These are phyloP conservation scores for Cinnamomum micranthum DNA, from an alignment of 164 flowering plant species.

Conservation along the genomic window DNA sequence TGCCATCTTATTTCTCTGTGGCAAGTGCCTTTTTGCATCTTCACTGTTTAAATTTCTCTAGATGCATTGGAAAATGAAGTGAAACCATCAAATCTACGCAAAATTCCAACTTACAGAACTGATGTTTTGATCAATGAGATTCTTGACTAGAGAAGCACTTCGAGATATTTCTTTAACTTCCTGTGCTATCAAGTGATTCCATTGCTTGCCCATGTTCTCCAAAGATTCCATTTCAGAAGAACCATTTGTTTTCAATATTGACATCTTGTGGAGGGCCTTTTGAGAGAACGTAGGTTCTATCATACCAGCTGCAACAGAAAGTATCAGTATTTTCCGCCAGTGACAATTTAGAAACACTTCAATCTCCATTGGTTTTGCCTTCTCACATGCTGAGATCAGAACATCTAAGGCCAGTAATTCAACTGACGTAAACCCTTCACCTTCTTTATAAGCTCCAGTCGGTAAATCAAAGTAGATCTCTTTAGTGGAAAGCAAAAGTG, in stretches of 20 bases:
- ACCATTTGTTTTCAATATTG: slow-evolving; percentile 18
- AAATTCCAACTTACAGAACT: slow-evolving; percentile 44
- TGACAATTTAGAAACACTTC: slow-evolving; percentile 64
- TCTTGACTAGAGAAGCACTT: slow-evolving; percentile 59
- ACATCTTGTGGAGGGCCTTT: slow-evolving; percentile 25
- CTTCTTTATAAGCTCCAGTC: slow-evolving; percentile 29
- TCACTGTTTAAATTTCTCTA: neutral
- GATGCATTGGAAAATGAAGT: neutral
- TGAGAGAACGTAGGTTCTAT: slow-evolving; percentile 29
- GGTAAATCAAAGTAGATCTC: slow-evolving; percentile 42
- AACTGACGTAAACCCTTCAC: slow-evolving; percentile 39
- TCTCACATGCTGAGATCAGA: slow-evolving; percentile 67
- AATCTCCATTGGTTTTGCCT: slow-evolving; percentile 43
- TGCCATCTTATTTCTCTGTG: neutral
- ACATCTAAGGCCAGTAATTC: slow-evolving; percentile 74
- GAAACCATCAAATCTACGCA: neutral
- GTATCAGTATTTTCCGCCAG: slow-evolving; percentile 61
- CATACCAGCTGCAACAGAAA: slow-evolving; percentile 58
- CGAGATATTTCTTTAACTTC: slow-evolving; percentile 72
- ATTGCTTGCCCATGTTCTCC: slow-evolving; percentile 39
- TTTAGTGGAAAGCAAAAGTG: slow-evolving; percentile 57
- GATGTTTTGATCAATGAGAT: slow-evolving; percentile 38
- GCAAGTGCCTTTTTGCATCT: neutral
- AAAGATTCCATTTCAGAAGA: slow-evolving; percentile 37
- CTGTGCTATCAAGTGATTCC: slow-evolving; percentile 51